A percentile compares a stretch with the other conserved stretches of the same genome.
Conservation (phyloP, 2,329 filamentous ascomycete genomes). For the Claviceps spartinae region DNA sequence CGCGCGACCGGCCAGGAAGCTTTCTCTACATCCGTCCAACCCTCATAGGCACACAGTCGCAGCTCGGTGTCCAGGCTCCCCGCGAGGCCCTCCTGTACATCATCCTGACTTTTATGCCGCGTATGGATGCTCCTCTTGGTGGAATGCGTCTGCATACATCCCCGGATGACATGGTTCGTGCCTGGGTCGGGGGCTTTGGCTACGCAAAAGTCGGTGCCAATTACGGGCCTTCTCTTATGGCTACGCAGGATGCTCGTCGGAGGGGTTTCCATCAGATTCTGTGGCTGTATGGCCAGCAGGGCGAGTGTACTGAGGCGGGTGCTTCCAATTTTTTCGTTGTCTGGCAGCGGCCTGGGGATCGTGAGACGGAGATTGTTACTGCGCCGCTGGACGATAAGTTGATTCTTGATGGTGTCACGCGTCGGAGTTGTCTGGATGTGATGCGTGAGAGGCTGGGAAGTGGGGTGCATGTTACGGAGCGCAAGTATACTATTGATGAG, state of each 20-base stretch:
- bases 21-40: slow-evolving; percentile 82
- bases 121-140: slow-evolving; percentile 35
- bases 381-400: slow-evolving; percentile 71
- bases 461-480: slow-evolving; percentile 61
- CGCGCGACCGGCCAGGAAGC: slow-evolving; percentile 48
- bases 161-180: slow-evolving; percentile 69
- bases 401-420: slow-evolving; percentile 81
- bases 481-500: slow-evolving; percentile 70
- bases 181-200: slow-evolving; percentile 88
- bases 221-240: slow-evolving; percentile 73
- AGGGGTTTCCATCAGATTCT: slow-evolving; percentile 78
- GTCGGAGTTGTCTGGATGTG: slow-evolving; percentile 64
- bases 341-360: slow-evolving; percentile 40
- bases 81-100: slow-evolving; percentile 81
- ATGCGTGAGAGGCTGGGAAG: slow-evolving; percentile 46
- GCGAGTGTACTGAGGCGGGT: slow-evolving; percentile 77
- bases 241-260: slow-evolving; percentile 59
- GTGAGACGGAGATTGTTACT: slow-evolving; percentile 57
- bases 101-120: slow-evolving; percentile 51
- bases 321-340: slow-evolving; percentile 87
- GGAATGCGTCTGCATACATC: slow-evolving; percentile 67
- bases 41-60: slow-evolving; percentile 68
- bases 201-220: slow-evolving; percentile 89
- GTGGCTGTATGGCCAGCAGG: slow-evolving; percentile 76
- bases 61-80: slow-evolving; percentile 69